These are phyloP conservation scores for Lodderomyces elongisporus DNA, from an alignment of 1,139 yeast species.

Conservation along the genomic window DNA sequence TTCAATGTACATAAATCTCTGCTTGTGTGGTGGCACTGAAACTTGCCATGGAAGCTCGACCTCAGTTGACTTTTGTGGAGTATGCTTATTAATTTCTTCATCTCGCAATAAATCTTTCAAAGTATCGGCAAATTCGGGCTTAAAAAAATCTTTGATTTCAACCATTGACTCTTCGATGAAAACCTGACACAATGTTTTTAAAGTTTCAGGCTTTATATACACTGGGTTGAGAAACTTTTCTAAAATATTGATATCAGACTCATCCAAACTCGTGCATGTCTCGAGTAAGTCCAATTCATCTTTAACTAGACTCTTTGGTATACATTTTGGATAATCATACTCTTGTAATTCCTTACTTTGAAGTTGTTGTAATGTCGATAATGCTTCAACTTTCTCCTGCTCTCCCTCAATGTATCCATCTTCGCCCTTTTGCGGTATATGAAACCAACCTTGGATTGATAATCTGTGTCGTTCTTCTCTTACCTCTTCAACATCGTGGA, in stretches of 20 bases:
- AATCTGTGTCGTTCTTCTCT: slow-evolving; percentile 82
- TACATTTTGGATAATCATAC: slow-evolving; percentile 70
- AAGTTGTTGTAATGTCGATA: slow-evolving; percentile 74
- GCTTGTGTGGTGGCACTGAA: slow-evolving; percentile 92
- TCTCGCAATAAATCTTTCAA: slow-evolving; percentile 47
- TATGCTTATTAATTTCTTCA: slow-evolving; percentile 49
- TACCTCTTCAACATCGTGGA: slow-evolving; percentile 98
- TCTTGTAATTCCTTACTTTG: slow-evolving; percentile 75
- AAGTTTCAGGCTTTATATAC: slow-evolving; percentile 28
- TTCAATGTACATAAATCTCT: slow-evolving; percentile 78
- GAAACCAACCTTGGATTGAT: slow-evolving; percentile 98
- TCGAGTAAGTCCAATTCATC: slow-evolving; percentile 27
- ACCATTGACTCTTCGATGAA: slow-evolving; percentile 69
- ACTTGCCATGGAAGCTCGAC: slow-evolving; percentile 77
- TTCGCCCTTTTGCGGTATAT: slow-evolving; percentile 91
- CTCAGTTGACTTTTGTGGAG: slow-evolving; percentile 57
- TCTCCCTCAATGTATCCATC: slow-evolving; percentile 78
- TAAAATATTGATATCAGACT: slow-evolving; percentile 44
- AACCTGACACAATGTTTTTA: slow-evolving; percentile 34
- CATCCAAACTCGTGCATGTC: slow-evolving; percentile 16
- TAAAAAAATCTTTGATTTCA: slow-evolving; percentile 61
- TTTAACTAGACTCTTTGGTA: slow-evolving; percentile 28
- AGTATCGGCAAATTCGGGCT: slow-evolving; percentile 44
- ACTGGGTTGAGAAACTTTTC: slow-evolving; percentile 51
- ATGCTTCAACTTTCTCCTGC: slow-evolving; percentile 69